Base-by-base conservation (phyloP, 768 basidiomycete species). In the Pilatotrama ljubarskyi region DNA sequence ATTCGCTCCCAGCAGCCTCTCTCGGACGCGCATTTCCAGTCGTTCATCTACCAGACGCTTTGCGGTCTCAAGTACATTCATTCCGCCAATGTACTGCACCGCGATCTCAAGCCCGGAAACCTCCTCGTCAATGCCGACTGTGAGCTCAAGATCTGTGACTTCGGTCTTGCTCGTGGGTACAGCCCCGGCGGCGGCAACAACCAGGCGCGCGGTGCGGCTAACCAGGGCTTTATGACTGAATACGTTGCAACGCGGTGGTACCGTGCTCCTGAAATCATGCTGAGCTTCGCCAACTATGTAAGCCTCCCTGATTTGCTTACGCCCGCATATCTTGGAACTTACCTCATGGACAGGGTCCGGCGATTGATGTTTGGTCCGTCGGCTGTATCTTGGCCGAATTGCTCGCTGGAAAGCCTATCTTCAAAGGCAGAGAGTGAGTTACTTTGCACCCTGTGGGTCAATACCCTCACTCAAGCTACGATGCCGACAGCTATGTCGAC, bases 211-310 rank as follows among this genome's bases (percentile, higher is more conserved):
- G 81, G 86, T 0, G 85, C 88, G 20, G 87, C 88, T 37, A 90
- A 91, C 68, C 90, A 89, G 69, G 96, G 96, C 0, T 98, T 98
- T 77, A 98, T 98, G 96, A 98, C 97, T 0, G 97, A 98, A 76
- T 98, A 96, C 73, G 91, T 98, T 32, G 96, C 96, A n/a, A 99
- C 96, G 8, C 82, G 96, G 57, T 98, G 96, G 96, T 99, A 99
- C 73, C 82, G 96, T 36, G 96, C 96, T 20, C 96, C 97, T 0
- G 97, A 99, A 77, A 99, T 98, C 75, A 99, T 98, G 97, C 73
- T 98, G 67, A 95, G 93, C 77, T 96, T 94, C 67, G 92, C 92
- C 20, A 94, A 94, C 77, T 94, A 94, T 69, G 94, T 94, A 66
- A 73, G 90, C 78, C 13, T 22, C 6, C 9, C 14, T 41, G n/a